Evolutionary conservation across 2,329 filamentous ascomycete species (phyloP), one percentile per base, ranked within the genome.

Genomic region (Beauveria sp.): DNA sequence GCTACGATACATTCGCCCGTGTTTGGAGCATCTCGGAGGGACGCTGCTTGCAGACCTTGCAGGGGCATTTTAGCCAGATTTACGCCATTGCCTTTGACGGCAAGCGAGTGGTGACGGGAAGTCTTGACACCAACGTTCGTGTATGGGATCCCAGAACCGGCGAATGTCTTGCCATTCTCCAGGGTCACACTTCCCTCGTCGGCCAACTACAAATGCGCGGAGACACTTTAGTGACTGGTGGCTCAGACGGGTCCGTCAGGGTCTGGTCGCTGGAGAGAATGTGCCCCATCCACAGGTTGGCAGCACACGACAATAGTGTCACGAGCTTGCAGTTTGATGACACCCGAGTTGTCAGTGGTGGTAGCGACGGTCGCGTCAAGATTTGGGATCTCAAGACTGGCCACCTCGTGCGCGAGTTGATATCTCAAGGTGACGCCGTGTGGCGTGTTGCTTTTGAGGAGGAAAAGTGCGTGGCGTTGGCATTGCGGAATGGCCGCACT

Each of bases 11-110:
- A 7, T 97, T 91, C 24, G 94, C 94, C 24, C 89, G 92, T 68
- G 93, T 99, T 61, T 99, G 94, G 94, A 97, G 91, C 73, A 97
- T 99, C 57, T 96, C 91, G 2, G 91, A 97, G 75, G 94, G 94
- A 34, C 87, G 91, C 64, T 99, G 94, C 73, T 78, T 97, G 59
- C 88, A 93, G 66, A 97, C 92, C 0, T 80, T 99, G 44, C 87
- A 89, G 50, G 94, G 94, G 0, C 94, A 99, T 75, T 99, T 97
- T 76, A 97, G 93, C 71, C 94, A 99, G 72, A 99, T 99, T 62
- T 99, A 99, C 72, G 94, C 94, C 22, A 96, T 99, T 71, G 94
- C 94, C 1, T 99, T 97, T 74, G 94, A 99, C 71, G 94, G 94
- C 44, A 87, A 88, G 67, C 85, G 92, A 65, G 92, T 99, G 62